phyloP scores from a whole-genome alignment of 2,329 filamentous ascomycete genomes.

The Colletotrichum limetticola region DNA sequence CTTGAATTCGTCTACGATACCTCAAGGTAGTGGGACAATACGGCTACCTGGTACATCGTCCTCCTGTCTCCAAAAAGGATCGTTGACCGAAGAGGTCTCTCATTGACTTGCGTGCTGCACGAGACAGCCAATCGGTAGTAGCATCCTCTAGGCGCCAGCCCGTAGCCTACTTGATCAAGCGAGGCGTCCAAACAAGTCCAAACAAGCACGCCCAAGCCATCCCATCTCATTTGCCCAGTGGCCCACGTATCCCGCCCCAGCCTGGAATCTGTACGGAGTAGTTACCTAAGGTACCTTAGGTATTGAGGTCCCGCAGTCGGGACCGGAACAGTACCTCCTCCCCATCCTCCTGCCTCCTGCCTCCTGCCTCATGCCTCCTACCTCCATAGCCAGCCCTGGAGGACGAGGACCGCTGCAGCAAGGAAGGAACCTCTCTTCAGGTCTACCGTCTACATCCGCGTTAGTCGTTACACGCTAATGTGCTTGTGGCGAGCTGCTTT shows the following conservation, averaged over 20 bases:
- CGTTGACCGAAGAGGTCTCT: constrained; percentile 9
- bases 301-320: too few species aligned
- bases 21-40: not conserved
- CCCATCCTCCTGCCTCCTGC: too few species aligned
- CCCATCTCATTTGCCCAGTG: constrained; percentile 8
- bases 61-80: not conserved
- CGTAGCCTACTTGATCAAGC: constrained; percentile 1
- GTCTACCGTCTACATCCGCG: constrained; percentile 16
- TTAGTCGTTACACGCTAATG: constrained; percentile 29
- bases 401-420: not conserved
- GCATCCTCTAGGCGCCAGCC: constrained; percentile 3
- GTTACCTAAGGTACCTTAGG: too few species aligned
- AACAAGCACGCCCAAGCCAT: constrained; percentile 16
- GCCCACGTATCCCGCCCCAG: not conserved
- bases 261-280: not conserved
- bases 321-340: not conserved
- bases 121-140: constrained; percentile 6
- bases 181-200: constrained; percentile 26
- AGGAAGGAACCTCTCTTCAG: constrained; percentile 11
- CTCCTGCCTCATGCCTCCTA: too few species aligned
- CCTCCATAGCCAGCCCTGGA: not conserved
- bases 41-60: not conserved
- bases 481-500: constrained; percentile 32
- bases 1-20: not conserved
- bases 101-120: constrained; percentile 9